Conservation (phyloP, 306 rosid species). For the Bauhinia variegata region DNA sequence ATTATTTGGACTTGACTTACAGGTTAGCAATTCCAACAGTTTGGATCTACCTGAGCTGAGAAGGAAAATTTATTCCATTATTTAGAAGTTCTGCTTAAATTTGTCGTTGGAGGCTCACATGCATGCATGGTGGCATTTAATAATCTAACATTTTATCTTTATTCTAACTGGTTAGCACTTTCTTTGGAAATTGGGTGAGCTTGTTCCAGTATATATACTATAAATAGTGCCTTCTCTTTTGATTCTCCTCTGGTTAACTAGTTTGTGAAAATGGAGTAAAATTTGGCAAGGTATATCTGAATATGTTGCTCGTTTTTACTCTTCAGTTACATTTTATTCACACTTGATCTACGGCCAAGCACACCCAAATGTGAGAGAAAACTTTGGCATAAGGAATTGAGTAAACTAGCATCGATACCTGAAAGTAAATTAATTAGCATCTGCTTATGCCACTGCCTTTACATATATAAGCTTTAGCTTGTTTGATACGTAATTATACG, state of each 20-base stretch:
- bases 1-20: background rate
- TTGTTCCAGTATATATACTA: background rate
- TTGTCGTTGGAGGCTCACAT: slow-evolving; percentile 1
- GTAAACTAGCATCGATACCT: too few species aligned
- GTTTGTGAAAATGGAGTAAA: too few species aligned
- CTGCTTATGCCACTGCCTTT: background rate
- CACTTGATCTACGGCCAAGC: too few species aligned
- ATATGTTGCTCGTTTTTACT: too few species aligned
- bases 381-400: too few species aligned
- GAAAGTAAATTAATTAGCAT: background rate
- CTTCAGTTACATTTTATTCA: too few species aligned
- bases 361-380: background rate
- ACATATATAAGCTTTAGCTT: too few species aligned
- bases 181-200: slow-evolving; percentile 10
- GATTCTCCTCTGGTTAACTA: background rate
- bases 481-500: too few species aligned
- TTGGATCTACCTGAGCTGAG: slow-evolving; percentile 32
- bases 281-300: too few species aligned
- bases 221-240: too few species aligned
- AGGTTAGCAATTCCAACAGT: slow-evolving; percentile 33
- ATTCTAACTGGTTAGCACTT: slow-evolving; percentile 20
- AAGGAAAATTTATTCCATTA: slow-evolving; percentile 39
- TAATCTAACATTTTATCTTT: background rate
- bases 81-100: background rate
- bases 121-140: background rate